Evolutionary conservation across 495 filamentous ascomycete species (phyloP), one percentile per base, ranked within the genome.

Genomic region (Podospora pseudocomata): DNA sequence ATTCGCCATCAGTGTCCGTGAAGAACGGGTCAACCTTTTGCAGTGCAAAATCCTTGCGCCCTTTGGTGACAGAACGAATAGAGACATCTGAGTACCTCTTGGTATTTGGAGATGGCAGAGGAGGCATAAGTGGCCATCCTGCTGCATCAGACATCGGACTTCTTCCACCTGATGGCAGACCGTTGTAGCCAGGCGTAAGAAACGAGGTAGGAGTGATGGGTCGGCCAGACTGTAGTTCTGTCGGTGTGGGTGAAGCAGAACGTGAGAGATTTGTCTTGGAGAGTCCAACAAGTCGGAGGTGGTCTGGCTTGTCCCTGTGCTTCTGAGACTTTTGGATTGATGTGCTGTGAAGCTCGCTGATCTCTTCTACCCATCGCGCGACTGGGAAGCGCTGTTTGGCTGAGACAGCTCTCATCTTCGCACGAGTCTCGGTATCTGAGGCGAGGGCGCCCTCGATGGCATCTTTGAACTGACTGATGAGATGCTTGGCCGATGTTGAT

Each of bases 351-450:
- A 90, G 77, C 44, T 84, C 85, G 59, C 87, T 87, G 54, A 90
- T 68, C 67, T 87, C 85, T 68, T 88, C 84, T 39, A 88, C 80
- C 87, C 87, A 90, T 66, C 88, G 85, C 3, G 85, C 86, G 18
- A 90, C 89, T 7, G 90, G 90, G 77, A 92, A 93, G 2, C 90
- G 84, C 68, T 93, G 90, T 69, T 88, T 88, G 1, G 88, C 89
- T n/a, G 89, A 90, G 13, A 88, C 82, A 60, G 90, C 90, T 66
- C 90, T 82, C 90, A 93, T 92, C 77, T 84, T 86, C 2, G 86
- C 86, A 30, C 90, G 80, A 6, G 83, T 82, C 34, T 86, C 81
- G 6, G 68, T 72, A 64, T 87, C 86, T 0, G 87, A 89, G 39
- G 80, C 85, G 63, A 93, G 76, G 0, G 90, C 90, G 27, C 83